Evolutionary conservation across 2,329 filamentous ascomycete genomes (phyloP).

Genomic region (Fusarium anguioides): DNA sequence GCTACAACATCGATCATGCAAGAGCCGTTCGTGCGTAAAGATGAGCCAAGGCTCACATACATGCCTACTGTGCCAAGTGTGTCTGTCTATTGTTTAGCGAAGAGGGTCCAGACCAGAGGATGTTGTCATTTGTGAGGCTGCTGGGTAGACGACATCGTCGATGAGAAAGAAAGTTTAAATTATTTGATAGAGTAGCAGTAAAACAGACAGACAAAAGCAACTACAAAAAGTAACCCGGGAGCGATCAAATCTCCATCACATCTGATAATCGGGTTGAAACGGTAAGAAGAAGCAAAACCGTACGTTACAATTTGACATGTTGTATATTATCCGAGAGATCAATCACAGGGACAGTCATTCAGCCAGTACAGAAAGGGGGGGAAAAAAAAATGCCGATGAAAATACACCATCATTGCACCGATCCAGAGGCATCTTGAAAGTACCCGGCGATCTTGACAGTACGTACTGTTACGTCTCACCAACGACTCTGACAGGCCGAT

Average conservation of each 20-base stretch:
- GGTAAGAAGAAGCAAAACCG: conserved; percentile 5
- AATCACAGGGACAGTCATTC: background rate
- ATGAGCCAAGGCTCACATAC: background rate
- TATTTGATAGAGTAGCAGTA: no score
- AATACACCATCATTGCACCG: conserved; percentile 17
- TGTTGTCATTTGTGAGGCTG: background rate
- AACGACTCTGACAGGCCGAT: conserved; percentile 21
- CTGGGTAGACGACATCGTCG: background rate
- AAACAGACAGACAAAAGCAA: background rate
- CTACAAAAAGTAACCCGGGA: conserved; percentile 1
- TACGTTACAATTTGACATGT: no score
- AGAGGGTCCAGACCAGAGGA: background rate
- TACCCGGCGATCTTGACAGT: conserved; percentile 20
- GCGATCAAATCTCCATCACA: conserved; percentile 4
- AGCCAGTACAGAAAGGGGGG: no score
- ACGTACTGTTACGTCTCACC: background rate
- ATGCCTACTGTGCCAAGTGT: background rate
- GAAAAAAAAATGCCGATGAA: conserved; percentile 2
- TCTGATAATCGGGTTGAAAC: background rate
- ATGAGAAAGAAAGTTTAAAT: background rate
- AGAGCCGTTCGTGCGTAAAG: background rate
- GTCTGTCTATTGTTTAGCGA: conserved; percentile 6
- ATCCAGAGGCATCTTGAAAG: conserved; percentile 19
- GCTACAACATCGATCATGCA: conserved; percentile 23
- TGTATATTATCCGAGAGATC: background rate